A percentile compares a stretch with the other conserved stretches of the same genome.
Conservation (phyloP, 371 early-diverging fungal genomes). For the Parasitella parasitica region DNA sequence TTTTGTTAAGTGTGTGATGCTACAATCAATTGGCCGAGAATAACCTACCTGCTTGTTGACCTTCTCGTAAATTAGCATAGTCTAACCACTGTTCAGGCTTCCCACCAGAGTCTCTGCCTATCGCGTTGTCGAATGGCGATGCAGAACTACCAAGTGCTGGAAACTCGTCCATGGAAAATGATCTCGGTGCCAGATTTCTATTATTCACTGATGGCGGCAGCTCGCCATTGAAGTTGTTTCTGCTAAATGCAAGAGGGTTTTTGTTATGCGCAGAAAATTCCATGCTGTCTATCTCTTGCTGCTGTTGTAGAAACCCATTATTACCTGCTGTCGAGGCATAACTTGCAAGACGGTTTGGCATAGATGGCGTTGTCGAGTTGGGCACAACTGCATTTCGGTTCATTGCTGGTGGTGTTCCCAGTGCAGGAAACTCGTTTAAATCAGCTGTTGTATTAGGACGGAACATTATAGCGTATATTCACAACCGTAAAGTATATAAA, state of each 20-base stretch:
- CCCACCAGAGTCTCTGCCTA: slow-evolving; percentile 24
- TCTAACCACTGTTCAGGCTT: slow-evolving; percentile 44
- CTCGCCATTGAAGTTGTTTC: slow-evolving; percentile 22
- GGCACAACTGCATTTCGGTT: slow-evolving; percentile 23
- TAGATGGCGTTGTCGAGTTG: slow-evolving; percentile 7
- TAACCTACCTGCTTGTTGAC: slow-evolving; percentile 3
- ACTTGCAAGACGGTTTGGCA: slow-evolving; percentile 36
- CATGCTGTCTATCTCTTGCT: slow-evolving; percentile 15
- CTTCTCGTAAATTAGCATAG: slow-evolving; percentile 36
- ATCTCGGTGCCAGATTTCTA: slow-evolving; percentile 37
- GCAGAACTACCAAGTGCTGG: slow-evolving; percentile 45
- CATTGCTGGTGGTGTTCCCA: slow-evolving; percentile 41
- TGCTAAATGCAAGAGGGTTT: slow-evolving; percentile 9
- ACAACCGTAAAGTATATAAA: not conserved
- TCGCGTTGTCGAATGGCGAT: slow-evolving; percentile 34
- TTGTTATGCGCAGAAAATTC: slow-evolving; percentile 10
- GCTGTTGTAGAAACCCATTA: slow-evolving; percentile 30
- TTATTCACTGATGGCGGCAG: slow-evolving; percentile 24
- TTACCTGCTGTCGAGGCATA: slow-evolving; percentile 47
- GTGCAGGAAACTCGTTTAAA: slow-evolving; percentile 51
- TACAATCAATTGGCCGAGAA: not conserved
- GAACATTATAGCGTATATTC: slow-evolving; percentile 30
- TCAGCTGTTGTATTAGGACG: slow-evolving; percentile 48
- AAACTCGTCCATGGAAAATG: slow-evolving; percentile 54
- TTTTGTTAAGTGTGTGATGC: not conserved